Conservation (phyloP, 768 basidiomycete genomes). For the Asterophora lycoperdoides region DNA sequence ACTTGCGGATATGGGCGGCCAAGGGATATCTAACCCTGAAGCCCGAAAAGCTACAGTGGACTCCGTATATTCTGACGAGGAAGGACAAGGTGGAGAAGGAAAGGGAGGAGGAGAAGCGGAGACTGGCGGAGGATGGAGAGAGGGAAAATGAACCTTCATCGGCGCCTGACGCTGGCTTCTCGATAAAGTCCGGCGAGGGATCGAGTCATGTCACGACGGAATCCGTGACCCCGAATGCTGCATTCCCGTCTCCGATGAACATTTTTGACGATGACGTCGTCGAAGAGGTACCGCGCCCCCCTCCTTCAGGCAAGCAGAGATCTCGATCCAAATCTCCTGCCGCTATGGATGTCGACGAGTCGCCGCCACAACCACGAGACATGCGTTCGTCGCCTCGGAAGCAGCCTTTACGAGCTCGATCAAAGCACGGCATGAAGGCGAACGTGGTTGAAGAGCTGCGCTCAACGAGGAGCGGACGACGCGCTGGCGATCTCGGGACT, state of each 20-base stretch:
- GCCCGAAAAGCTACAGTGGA: conserved; percentile 91
- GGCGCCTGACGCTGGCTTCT: background rate
- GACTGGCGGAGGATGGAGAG: conserved; percentile 4
- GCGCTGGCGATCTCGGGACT: conserved; percentile 8
- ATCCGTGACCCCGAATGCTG: conserved; percentile 2
- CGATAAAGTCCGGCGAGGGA: conserved; percentile 1
- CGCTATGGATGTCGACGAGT: background rate
- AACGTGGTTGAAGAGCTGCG: conserved; percentile 6
- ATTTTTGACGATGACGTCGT: conserved; percentile 22
- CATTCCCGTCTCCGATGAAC: conserved; percentile 16
- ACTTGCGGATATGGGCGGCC: conserved; percentile 63
- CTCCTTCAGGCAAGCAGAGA: conserved; percentile 1
- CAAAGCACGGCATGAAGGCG: conserved; percentile 8
- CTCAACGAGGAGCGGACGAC: conserved; percentile 9
- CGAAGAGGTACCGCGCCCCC: conserved; percentile 15
- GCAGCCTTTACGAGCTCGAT: conserved; percentile 8
- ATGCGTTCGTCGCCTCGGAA: conserved; percentile 7
- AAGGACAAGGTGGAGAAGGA: conserved; percentile 17
- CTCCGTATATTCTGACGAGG: conserved; percentile 63
- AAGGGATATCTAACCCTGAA: conserved; percentile 76
- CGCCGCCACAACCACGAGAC: background rate
- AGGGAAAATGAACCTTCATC: conserved; percentile 8
- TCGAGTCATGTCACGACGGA: background rate
- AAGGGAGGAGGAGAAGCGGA: conserved; percentile 13
- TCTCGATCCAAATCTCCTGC: conserved; percentile 12